Evolutionary conservation across 2,329 filamentous ascomycete species (phyloP).

Genomic region (Periconia sp.): DNA sequence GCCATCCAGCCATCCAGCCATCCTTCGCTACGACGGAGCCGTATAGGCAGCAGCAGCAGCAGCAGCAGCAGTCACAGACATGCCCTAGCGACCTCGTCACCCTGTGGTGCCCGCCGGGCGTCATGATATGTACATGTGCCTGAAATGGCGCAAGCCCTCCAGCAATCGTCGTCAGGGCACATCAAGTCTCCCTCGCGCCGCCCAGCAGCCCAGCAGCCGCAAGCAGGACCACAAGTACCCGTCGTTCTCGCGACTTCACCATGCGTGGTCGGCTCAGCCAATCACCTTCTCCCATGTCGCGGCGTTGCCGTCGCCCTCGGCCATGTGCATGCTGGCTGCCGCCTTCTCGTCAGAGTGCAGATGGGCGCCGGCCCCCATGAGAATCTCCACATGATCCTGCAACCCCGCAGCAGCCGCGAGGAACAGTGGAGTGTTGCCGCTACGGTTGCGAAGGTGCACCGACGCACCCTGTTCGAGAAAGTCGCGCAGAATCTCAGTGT

Average conservation of each 20-base stretch:
- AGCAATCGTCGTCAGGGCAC: conserved; percentile 18
- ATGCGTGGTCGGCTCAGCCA: conserved; percentile 30
- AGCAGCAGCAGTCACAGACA: no score
- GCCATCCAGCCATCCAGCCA: no score
- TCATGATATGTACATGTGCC: conserved; percentile 13
- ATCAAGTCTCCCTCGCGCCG: conserved; percentile 11
- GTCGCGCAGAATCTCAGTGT: conserved; percentile 61
- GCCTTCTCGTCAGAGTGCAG: conserved; percentile 63
- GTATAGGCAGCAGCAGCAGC: no score
- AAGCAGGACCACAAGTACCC: conserved; percentile 34
- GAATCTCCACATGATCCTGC: conserved; percentile 59
- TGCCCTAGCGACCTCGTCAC: neutral
- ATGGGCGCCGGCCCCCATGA: conserved; percentile 64
- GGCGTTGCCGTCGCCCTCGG: conserved; percentile 39
- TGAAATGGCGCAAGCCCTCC: conserved; percentile 34
- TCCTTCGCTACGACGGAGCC: no score
- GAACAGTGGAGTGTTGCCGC: conserved; percentile 64
- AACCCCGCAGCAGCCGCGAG: conserved; percentile 64
- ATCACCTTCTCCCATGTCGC: conserved; percentile 40
- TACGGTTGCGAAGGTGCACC: conserved; percentile 65
- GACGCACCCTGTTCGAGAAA: conserved; percentile 63
- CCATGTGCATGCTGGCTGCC: conserved; percentile 55
- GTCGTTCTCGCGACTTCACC: conserved; percentile 23
- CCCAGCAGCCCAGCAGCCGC: conserved; percentile 26
- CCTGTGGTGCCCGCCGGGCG: conserved; percentile 1